Base-by-base conservation (phyloP, 768 basidiomycete genomes). In the Tephrocybe sp. region DNA sequence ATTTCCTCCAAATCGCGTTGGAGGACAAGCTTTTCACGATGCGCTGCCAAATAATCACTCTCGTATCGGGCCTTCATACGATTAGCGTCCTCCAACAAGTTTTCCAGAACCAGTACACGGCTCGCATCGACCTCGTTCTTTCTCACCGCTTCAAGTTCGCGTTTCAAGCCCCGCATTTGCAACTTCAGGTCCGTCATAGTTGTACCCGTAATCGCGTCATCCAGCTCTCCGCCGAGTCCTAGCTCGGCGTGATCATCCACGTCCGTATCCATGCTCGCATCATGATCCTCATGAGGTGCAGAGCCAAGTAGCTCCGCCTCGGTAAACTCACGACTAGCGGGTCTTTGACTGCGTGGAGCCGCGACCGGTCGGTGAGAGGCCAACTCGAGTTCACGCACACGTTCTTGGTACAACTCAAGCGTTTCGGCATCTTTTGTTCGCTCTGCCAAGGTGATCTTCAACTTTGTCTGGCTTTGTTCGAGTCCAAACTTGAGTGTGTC, bases 101-200 rank as follows among this genome's bases (percentile, higher is more conserved):
- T 94, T 69, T 98, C 92, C 22, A 97, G 72, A n/a, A 96, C 90
- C 14, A 93, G 65, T 5, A 94, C 69, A 22, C 83, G 78, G 53
- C 87, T 89, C 6, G 84, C 76, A 62, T 93, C 91, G 5, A 73
- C 86, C 60, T 88, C 85, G 54, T 89, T 86, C 66, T 83, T 84
- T 66, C 77, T 77, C 30, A 87, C 77, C 5, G 82, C 78, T 43
- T 86, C 84, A 30, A 98, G 74, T 63, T 98, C 92, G 20, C 92
- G 73, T 64, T 89, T 74, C 23, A 98, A 77, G 53, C 82, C 85
- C 53, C 86, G 82, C 44, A 98, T 82, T 62, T 91, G 87, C 23
- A 98, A 74, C 64, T 95, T 97, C 55, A 98, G 72, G 63, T 93
- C 92, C 1, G 93, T 98, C 83, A 86, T 94, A 10, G 88, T 92